A percentile compares a stretch with the other conserved stretches of the same genome.
Evolutionary conservation across 2,329 filamentous ascomycete genomes (phyloP).

Genomic region (Penicillium sp.): DNA sequence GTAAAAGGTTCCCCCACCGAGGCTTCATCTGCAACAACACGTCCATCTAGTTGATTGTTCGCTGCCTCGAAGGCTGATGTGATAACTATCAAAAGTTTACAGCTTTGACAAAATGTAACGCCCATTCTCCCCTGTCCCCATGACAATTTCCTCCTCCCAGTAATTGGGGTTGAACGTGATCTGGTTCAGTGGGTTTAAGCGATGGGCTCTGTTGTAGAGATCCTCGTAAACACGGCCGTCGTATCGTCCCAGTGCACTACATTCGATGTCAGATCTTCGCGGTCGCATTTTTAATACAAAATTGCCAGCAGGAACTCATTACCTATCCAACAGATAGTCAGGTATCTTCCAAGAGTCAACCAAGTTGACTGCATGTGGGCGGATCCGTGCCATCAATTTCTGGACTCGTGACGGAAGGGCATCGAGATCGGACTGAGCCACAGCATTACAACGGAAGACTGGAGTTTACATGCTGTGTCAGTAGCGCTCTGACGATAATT

Average conservation of each 20-base stretch:
- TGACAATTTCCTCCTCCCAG: slow-evolving; percentile 32
- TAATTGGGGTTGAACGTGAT: slow-evolving; percentile 52
- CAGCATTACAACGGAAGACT: slow-evolving; percentile 49
- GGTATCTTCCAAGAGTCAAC: slow-evolving; percentile 58
- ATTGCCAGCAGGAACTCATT: background rate
- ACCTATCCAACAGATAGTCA: slow-evolving; percentile 53
- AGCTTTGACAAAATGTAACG: slow-evolving; percentile 21
- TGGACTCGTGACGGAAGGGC: slow-evolving; percentile 45
- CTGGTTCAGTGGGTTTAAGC: slow-evolving; percentile 54
- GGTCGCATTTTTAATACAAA: background rate
- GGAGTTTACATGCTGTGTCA: background rate
- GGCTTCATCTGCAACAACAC: too few relatives aligned
- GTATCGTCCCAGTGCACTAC: slow-evolving; percentile 52
- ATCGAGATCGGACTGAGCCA: slow-evolving; percentile 46
- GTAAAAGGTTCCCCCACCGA: too few relatives aligned
- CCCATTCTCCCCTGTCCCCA: slow-evolving; percentile 21
- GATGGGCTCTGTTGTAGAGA: slow-evolving; percentile 54
- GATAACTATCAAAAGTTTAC: background rate
- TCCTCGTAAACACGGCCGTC: slow-evolving; percentile 59
- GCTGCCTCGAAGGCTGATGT: too few relatives aligned
- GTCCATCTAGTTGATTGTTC: too few relatives aligned
- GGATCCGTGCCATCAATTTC: slow-evolving; percentile 50
- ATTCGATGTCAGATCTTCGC: background rate
- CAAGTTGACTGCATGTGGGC: slow-evolving; percentile 55
- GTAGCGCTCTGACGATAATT: background rate